phyloP scores from a whole-genome alignment of 2,329 filamentous ascomycete species.

The Sarocladium oryzae region DNA sequence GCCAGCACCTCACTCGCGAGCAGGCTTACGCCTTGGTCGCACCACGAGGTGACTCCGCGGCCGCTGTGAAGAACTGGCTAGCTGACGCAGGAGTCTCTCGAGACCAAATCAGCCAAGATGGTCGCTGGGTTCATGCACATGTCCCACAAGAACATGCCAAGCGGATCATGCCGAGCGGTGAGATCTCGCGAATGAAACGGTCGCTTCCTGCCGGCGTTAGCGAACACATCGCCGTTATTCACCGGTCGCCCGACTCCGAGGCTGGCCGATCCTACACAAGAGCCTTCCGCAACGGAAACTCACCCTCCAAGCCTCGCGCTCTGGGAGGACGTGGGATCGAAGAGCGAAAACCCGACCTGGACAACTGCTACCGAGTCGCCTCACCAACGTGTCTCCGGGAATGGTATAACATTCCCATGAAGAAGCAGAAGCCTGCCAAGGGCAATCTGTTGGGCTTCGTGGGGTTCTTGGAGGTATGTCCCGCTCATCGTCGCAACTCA shows the following conservation, averaged over 20 bases:
- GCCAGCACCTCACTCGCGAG: slow-evolving; percentile 40
- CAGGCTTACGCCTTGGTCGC: slow-evolving; percentile 43
- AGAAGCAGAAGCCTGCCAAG: slow-evolving; percentile 49
- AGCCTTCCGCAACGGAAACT: background rate
- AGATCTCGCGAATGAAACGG: background rate
- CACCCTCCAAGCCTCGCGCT: too few relatives aligned
- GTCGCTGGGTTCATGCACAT: slow-evolving; percentile 35
- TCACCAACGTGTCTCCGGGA: slow-evolving; percentile 39
- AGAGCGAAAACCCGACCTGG: slow-evolving; percentile 10
- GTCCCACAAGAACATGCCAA: slow-evolving; percentile 31
- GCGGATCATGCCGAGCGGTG: slow-evolving; percentile 28
- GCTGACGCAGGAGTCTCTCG: slow-evolving; percentile 28
- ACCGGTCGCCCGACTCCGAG: slow-evolving; percentile 24
- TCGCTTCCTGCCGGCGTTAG: slow-evolving; percentile 17
- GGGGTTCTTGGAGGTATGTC: slow-evolving; percentile 31
- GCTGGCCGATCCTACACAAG: background rate
- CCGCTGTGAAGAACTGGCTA: slow-evolving; percentile 40
- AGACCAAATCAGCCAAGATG: slow-evolving; percentile 27
- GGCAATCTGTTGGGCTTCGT: slow-evolving; percentile 59
- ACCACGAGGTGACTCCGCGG: slow-evolving; percentile 31
- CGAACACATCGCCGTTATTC: slow-evolving; percentile 37
- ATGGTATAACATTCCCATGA: slow-evolving; percentile 35
- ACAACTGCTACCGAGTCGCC: slow-evolving; percentile 29
- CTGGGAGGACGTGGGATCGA: background rate
- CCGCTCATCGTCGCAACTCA: background rate